A percentile compares a stretch with the other conserved stretches of the same genome.
Conservation (phyloP, 345 rosid genomes). For the Dovyalis caffra region DNA sequence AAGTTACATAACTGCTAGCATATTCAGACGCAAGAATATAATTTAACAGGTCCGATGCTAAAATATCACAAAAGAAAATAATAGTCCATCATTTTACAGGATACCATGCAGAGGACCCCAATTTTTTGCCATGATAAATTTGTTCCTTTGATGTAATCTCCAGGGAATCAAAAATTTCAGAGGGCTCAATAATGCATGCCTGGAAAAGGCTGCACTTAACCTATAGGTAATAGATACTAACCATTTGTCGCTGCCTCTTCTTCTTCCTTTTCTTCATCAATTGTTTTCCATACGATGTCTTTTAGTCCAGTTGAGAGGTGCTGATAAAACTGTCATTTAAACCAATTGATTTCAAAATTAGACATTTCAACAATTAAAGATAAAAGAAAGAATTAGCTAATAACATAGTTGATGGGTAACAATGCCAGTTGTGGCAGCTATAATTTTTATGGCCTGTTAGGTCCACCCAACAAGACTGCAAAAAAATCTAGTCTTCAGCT, state of each 20-base stretch:
- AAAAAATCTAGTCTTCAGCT: neutral
- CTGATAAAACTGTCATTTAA: constrained; percentile 69
- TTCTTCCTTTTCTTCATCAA: constrained; percentile 47
- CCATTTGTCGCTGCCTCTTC: constrained; percentile 18
- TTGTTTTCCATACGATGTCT: constrained; percentile 92
- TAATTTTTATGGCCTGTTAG: neutral
- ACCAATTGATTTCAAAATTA: neutral
- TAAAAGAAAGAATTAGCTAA: neutral
- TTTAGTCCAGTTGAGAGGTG: constrained; percentile 79
- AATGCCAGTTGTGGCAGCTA: neutral
- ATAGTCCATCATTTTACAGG: no score
- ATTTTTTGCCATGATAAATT: no score
- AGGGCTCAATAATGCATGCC: neutral
- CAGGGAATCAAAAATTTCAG: no score
- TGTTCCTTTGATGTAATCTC: no score
- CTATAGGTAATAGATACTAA: constrained; percentile 1
- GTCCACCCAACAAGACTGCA: neutral
- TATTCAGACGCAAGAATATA: no score
- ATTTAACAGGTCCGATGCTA: no score
- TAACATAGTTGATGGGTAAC: neutral
- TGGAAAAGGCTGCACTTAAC: neutral
- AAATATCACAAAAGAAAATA: no score
- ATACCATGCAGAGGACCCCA: no score
- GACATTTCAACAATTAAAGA: neutral
- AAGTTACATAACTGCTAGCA: no score